These are phyloP conservation scores for Paspalum notatum DNA, from an alignment of 176 grass and related monocot species.

Conservation along the genomic window DNA sequence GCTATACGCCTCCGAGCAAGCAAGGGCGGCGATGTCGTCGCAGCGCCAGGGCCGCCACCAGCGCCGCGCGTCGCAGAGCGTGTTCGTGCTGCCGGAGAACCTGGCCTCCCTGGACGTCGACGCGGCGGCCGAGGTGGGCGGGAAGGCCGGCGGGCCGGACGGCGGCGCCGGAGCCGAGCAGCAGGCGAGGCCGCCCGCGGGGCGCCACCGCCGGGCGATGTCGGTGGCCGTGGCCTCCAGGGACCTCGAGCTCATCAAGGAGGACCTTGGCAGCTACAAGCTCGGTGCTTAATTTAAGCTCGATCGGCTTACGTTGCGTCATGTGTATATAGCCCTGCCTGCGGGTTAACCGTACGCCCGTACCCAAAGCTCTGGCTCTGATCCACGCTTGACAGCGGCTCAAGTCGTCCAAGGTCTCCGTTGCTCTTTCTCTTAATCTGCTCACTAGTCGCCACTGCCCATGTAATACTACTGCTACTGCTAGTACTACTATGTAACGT, in stretches of 20 bases:
- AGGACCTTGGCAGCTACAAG: conserved; percentile 53
- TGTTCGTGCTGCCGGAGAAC: conserved; percentile 71
- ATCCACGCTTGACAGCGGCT: background rate
- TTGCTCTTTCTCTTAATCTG: conserved; percentile 9
- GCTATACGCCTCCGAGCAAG: background rate
- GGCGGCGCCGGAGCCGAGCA: conserved; percentile 23
- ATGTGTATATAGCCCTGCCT: conserved; percentile 16
- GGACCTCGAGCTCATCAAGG: conserved; percentile 57
- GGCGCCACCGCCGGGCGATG: conserved; percentile 46
- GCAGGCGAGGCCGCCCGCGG: conserved; percentile 16
- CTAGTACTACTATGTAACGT: background rate
- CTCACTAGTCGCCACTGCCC: background rate
- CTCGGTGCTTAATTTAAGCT: conserved; percentile 19
- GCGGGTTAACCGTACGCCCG: background rate
- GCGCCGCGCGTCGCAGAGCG: conserved; percentile 76
- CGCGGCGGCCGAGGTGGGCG: conserved; percentile 33
- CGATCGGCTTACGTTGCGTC: background rate
- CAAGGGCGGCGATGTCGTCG: conserved; percentile 42
- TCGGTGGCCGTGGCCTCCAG: conserved; percentile 51
- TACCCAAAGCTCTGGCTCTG: conserved; percentile 18
- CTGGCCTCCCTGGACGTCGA: conserved; percentile 50
- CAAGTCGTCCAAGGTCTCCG: background rate
- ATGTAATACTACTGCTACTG: conserved; percentile 6
- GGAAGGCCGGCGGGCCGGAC: background rate
- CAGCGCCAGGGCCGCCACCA: conserved; percentile 65